Base-by-base conservation (phyloP, 345 rosid genomes). In the Gossypium sturtianum region DNA sequence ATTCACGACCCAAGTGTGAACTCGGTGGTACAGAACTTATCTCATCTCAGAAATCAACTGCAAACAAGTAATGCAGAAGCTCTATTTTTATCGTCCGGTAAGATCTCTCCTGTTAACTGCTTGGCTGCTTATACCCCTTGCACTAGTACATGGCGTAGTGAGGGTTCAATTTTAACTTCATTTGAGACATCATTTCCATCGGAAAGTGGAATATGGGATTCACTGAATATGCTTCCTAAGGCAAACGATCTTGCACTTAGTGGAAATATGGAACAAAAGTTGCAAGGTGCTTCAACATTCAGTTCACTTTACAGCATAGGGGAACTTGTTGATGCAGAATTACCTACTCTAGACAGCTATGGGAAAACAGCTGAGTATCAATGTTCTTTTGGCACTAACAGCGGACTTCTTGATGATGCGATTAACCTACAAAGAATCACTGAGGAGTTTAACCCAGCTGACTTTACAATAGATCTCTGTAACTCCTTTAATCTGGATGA, bases 401-500 rank as follows among this genome's bases (percentile, higher is more conserved):
- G 27, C 48, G 65, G 64, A 52, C 82, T 81, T 80, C 61, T 77
- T 2, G 83, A 75, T 53, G 70, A 57, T 56, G 79, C 75, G 59
- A 72, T 58, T 70, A 78, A 51, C 71, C 62, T 70, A 72, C 80
- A 70, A 10, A 73, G 82, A 70, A 61, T 83, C 47, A 49, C 77
- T 7, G 83, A 74, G 22, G 84, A 84, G 51, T 77, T 80, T 73
- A 80, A 78, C 69, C 54, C 77, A 17, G 81, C 80, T 75, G 86
- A 82, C 78, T 81, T 80, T 60, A 49, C 79, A 1, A 59, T 83
- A 22, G 86, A 87, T 70, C 69, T 85, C 72, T 87, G 88, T 53
- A 77, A 76, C 77, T 84, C 85, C 70, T 78, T 68, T 78, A 56
- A 76, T 67, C 38, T 78, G 48, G 92, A 89, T 62, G 87, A 87